A percentile compares a stretch with the other conserved stretches of the same genome.
phyloP scores from a whole-genome alignment of 2,329 filamentous ascomycete genomes.

The Aspergillus costaricaensis region DNA sequence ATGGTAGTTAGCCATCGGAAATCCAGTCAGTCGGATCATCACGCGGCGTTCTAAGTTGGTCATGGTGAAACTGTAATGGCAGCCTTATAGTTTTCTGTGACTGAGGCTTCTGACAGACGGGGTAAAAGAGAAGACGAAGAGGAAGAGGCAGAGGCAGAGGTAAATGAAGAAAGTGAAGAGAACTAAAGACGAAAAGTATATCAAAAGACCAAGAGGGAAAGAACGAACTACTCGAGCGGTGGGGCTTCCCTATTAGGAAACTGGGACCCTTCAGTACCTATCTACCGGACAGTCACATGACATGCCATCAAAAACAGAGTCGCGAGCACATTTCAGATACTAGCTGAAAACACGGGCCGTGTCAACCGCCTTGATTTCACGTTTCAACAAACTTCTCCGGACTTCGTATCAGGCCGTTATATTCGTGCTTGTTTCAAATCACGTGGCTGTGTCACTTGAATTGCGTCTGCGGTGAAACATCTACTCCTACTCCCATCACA shows the following conservation, averaged over 20 bases:
- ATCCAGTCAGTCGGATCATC: neutral
- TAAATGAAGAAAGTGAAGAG: neutral
- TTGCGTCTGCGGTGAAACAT: neutral
- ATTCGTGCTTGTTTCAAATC: neutral
- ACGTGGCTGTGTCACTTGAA: neutral
- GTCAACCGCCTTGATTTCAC: no score
- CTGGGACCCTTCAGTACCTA: neutral
- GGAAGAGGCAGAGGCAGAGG: neutral
- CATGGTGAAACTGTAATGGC: neutral
- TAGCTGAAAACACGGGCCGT: no score
- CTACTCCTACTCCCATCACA: neutral
- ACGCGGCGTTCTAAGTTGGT: neutral
- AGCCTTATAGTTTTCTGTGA: neutral
- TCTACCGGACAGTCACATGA: neutral
- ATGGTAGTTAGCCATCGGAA: neutral
- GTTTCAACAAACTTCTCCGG: no score
- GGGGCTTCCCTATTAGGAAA: neutral
- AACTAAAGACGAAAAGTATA: neutral
- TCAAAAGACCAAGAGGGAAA: neutral
- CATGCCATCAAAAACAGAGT: neutral
- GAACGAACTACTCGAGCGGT: neutral
- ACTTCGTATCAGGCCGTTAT: neutral
- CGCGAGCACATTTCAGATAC: no score
- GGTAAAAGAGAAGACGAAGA: neutral
- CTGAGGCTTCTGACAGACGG: neutral